phyloP scores from a whole-genome alignment of 352 stramenopile genomes.

The Phytophthora fragariaefolia region DNA sequence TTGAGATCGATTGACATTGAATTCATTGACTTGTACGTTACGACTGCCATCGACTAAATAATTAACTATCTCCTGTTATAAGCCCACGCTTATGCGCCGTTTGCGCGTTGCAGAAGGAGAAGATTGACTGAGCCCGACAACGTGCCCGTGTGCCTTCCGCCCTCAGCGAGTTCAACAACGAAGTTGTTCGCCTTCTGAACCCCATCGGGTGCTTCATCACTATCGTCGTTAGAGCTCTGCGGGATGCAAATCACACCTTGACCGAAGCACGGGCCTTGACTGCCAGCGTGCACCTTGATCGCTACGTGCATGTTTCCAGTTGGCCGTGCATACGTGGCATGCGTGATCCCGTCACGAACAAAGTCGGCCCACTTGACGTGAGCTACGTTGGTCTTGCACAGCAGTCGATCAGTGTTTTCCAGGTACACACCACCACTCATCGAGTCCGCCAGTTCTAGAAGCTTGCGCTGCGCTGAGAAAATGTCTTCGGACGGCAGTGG shows the following conservation, averaged over 20 bases:
- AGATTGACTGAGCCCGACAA: slow-evolving; percentile 57
- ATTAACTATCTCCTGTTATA: slow-evolving; percentile 31
- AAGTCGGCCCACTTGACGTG: slow-evolving; percentile 59
- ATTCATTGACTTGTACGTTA: slow-evolving; percentile 33
- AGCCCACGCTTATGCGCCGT: slow-evolving; percentile 25
- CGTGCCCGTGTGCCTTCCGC: slow-evolving; percentile 61
- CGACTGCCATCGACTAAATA: slow-evolving; percentile 26
- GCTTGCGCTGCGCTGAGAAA: slow-evolving; percentile 83
- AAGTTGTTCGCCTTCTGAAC: slow-evolving; percentile 47
- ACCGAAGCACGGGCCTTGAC: slow-evolving; percentile 53
- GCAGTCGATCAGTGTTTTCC: slow-evolving; percentile 42
- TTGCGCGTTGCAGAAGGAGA: slow-evolving; percentile 40
- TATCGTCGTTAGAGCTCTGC: slow-evolving; percentile 33
- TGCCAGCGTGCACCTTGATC: slow-evolving; percentile 72
- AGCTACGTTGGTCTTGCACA: slow-evolving; percentile 59
- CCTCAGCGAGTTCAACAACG: slow-evolving; percentile 59
- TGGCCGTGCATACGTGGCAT: slow-evolving; percentile 63
- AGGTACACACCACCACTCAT: slow-evolving; percentile 71
- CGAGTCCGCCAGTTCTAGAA: slow-evolving; percentile 78
- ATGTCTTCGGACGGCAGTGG: slow-evolving; percentile 84
- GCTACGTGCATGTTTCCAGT: slow-evolving; percentile 72
- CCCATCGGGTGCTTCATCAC: slow-evolving; percentile 27
- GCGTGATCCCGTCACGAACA: slow-evolving; percentile 52
- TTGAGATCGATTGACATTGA: slow-evolving; percentile 39
- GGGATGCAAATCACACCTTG: slow-evolving; percentile 76